Base-by-base conservation (phyloP, 2,329 filamentous ascomycete species). In the Dactylonectria macrodidyma region DNA sequence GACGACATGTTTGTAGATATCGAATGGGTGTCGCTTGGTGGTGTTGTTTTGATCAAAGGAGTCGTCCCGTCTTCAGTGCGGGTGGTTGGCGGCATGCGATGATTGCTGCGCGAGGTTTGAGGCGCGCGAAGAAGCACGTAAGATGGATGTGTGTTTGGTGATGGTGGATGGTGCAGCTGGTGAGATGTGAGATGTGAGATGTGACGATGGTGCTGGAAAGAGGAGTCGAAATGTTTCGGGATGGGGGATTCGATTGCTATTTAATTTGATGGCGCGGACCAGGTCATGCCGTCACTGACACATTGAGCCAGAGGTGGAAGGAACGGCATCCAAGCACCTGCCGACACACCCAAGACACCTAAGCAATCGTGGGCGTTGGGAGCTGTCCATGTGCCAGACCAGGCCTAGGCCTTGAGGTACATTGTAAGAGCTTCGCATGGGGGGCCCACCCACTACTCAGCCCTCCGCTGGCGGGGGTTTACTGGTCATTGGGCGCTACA, bases 231-330 rank as follows among this genome's bases (percentile, higher is more conserved):
- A 24, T 59, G 54, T 57, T 41, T 41, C 34, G 38, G 47, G 41
- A 26, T 10, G 33, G 48, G 59, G 59, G 59, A 46, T 41, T 24
- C n/a, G 59, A 30, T 34, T 54, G 14, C 48, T 62, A 62, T 62
- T 62, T 62, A 62, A 62, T 51, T 14, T 47, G 41, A 44, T 44
- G 14, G 41, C 4, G 14, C 14, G 5, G 41, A n/a, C 41, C 41
- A 44, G 41, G 41, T 44, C 41, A 44, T 44, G 41, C 41, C 16
- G n/a, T 44, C 41, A 44, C 41, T 44, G 41, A 44, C 41, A 14
- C n/a, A 44, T n/a, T n/a, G 38, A 19, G 26, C 26, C 26, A 30
- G 26, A 30, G 26, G 4, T 4, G n/a, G 41, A 7, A 44, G n/a
- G 41, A n/a, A 44, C 41, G 14, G 41, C 41, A 44, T 14, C 41